These are phyloP conservation scores for Protostelium mycophagum DNA, from an alignment of 78 protist species.

Conservation along the genomic window DNA sequence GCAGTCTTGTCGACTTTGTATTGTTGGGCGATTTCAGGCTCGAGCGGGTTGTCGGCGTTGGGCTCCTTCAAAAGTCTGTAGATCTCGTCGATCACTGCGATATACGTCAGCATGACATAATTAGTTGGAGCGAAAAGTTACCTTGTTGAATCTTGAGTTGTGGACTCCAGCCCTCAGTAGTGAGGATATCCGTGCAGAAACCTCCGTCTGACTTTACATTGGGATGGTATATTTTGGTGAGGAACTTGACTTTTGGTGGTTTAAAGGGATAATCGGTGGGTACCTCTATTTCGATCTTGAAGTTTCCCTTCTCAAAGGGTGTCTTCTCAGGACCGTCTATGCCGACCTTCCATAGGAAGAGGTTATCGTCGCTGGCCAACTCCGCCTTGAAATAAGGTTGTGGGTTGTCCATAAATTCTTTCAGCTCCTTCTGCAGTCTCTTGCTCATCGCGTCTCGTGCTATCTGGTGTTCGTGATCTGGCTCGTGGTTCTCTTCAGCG, in stretches of 20 bases:
- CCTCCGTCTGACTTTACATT: slow-evolving; percentile 67
- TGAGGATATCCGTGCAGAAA: slow-evolving; percentile 67
- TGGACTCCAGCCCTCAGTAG: slow-evolving; percentile 52
- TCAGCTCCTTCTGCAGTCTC: neutral
- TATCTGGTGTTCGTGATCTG: too few species aligned
- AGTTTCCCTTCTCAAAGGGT: slow-evolving; percentile 78
- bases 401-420: neutral
- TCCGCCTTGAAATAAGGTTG: neutral
- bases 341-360: neutral
- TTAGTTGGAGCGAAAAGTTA: neutral
- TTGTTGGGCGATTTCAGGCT: slow-evolving; percentile 61
- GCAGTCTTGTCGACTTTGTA: slow-evolving; percentile 54
- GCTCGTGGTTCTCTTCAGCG: too few species aligned
- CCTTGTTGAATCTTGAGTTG: slow-evolving; percentile 54
- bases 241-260: slow-evolving; percentile 71
- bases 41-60: slow-evolving; percentile 65
- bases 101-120: neutral
- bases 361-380: neutral
- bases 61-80: slow-evolving; percentile 46
- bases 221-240: slow-evolving; percentile 76
- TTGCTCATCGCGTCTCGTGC: neutral
- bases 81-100: neutral
- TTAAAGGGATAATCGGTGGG: slow-evolving; percentile 76
- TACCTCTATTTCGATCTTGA: slow-evolving; percentile 50
- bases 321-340: slow-evolving; percentile 10